Percentiles rank a stretch among this genome's conserved stretches.
Conservation (phyloP, 768 basidiomycete species). For the Galerina sulciceps region DNA sequence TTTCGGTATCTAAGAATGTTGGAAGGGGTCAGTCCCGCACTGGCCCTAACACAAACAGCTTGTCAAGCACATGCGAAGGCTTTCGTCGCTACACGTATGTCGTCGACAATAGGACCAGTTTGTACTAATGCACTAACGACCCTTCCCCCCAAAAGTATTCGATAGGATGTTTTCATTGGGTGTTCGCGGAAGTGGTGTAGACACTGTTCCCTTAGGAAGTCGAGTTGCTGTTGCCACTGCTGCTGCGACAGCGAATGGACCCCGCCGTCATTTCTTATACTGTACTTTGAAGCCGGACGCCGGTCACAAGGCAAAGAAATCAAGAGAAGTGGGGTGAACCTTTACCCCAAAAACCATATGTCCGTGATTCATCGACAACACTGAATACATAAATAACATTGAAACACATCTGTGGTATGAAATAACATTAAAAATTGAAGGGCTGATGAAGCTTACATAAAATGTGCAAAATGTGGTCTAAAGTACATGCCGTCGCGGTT, state of each 20-base stretch:
- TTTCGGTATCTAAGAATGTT: constrained; percentile 90
- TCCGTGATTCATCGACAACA: neutral
- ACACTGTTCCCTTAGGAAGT: constrained; percentile 61
- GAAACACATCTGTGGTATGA: neutral
- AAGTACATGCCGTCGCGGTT: too few species aligned
- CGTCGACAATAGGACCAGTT: constrained; percentile 5
- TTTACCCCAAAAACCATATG: neutral
- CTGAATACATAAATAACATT: constrained; percentile 14
- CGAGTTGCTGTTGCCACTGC: constrained; percentile 71
- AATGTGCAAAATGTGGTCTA: too few species aligned
- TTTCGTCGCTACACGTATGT: constrained; percentile 83
- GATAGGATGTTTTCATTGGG: constrained; percentile 90
- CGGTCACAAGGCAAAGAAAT: constrained; percentile 42
- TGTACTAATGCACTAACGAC: neutral
- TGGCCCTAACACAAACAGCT: constrained; percentile 82
- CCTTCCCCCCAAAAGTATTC: constrained; percentile 58
- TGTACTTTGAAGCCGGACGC: constrained; percentile 74
- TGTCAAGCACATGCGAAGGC: constrained; percentile 91
- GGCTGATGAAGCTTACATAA: too few species aligned
- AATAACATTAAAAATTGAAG: too few species aligned
- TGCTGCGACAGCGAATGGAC: constrained; percentile 65
- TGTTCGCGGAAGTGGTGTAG: constrained; percentile 74
- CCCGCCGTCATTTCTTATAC: constrained; percentile 84
- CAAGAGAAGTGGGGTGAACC: constrained; percentile 16
- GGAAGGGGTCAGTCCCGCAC: constrained; percentile 88